These are phyloP conservation scores for Spongiforma sp. DNA, from an alignment of 1,284 basidiomycete genomes.

Conservation along the genomic window DNA sequence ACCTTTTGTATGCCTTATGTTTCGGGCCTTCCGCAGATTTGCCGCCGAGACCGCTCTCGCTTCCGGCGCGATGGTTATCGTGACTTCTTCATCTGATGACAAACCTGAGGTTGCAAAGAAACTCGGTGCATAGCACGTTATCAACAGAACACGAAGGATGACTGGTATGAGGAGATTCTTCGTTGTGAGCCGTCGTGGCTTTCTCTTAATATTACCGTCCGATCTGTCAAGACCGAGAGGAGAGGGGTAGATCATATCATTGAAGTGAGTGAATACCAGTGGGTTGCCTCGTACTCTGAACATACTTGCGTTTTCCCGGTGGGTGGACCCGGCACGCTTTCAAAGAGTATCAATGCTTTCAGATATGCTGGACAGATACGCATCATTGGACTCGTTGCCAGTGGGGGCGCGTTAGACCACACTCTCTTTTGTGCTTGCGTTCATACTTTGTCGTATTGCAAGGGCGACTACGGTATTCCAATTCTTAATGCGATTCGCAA, in stretches of 20 bases:
- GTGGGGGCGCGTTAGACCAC: constrained; percentile 33
- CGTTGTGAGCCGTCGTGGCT: constrained; percentile 34
- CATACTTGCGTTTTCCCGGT: constrained; percentile 33
- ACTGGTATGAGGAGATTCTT: constrained; percentile 61
- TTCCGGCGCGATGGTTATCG: constrained; percentile 61
- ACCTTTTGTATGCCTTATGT: neutral
- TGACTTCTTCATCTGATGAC: constrained; percentile 64
- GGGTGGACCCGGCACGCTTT: constrained; percentile 56
- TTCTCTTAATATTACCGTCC: neutral
- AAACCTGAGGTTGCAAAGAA: constrained; percentile 54
- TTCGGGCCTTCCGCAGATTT: constrained; percentile 38
- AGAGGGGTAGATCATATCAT: constrained; percentile 62
- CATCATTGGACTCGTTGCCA: constrained; percentile 53
- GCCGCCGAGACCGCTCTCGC: constrained; percentile 60
- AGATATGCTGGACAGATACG: constrained; percentile 51
- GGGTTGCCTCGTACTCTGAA: neutral
- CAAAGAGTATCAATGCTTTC: constrained; percentile 48
- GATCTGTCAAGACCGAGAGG: constrained; percentile 44
- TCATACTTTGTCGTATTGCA: neutral
- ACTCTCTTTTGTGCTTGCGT: constrained; percentile 7
- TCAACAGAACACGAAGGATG: constrained; percentile 59
- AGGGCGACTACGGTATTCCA: constrained; percentile 37
- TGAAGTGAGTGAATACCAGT: constrained; percentile 43
- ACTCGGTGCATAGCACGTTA: constrained; percentile 54
- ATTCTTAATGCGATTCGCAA: constrained; percentile 36